Conservation (phyloP, 306 rosid genomes). For the Elaeagnus macrophylla region DNA sequence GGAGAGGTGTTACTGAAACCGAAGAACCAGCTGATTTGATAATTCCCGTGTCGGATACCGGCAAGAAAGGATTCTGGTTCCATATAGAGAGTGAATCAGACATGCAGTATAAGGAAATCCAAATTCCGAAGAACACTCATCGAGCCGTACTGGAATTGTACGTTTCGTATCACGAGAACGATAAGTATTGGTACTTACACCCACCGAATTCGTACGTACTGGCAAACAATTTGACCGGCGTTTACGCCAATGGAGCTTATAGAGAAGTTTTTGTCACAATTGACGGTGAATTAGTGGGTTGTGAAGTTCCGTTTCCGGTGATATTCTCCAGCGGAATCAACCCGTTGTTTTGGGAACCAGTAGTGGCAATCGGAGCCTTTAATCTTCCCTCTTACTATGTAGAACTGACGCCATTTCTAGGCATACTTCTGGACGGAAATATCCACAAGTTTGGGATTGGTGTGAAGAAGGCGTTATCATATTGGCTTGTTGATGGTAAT, state of each 20-base stretch:
- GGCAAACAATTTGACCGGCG: slow-evolving; percentile 38
- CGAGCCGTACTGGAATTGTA: slow-evolving; percentile 50
- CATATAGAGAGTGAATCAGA: slow-evolving; percentile 37
- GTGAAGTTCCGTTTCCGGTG: slow-evolving; percentile 74
- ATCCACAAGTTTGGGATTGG: slow-evolving; percentile 57
- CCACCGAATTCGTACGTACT: slow-evolving; percentile 57
- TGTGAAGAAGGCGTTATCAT: slow-evolving; percentile 49
- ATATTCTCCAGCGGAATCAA: slow-evolving; percentile 74
- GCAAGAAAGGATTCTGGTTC: slow-evolving; percentile 67
- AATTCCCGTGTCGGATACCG: slow-evolving; percentile 49
- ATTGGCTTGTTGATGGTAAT: slow-evolving; percentile 76
- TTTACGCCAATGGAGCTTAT: slow-evolving; percentile 65
- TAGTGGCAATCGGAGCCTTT: slow-evolving; percentile 78
- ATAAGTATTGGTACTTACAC: slow-evolving; percentile 86
- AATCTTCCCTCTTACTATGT: slow-evolving; percentile 60
- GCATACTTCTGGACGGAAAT: slow-evolving; percentile 43
- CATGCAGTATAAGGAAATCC: slow-evolving; percentile 21
- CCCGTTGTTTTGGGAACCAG: slow-evolving; percentile 72
- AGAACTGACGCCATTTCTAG: slow-evolving; percentile 68
- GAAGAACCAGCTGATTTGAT: slow-evolving; percentile 47
- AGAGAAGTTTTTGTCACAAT: slow-evolving; percentile 56
- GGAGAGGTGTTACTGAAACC: background rate
- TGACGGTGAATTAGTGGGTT: slow-evolving; percentile 53
- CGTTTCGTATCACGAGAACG: slow-evolving; percentile 73
- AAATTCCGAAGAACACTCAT: slow-evolving; percentile 47